Evolutionary conservation across 805 yeast species (phyloP).

Genomic region (Yarrowia sp.): DNA sequence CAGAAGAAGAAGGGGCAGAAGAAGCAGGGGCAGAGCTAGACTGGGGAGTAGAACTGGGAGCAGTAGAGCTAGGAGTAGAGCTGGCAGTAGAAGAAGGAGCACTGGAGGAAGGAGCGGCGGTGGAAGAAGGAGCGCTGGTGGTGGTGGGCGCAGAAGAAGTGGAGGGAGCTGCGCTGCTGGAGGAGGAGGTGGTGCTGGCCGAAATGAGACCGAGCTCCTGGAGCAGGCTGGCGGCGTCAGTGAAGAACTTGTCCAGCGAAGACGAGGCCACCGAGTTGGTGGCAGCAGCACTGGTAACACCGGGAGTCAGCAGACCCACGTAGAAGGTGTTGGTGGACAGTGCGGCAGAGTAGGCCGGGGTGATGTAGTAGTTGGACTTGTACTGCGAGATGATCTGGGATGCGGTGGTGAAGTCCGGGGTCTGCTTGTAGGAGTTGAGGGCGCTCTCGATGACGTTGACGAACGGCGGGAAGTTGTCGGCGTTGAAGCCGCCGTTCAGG

Average conservation of each 20-base stretch:
- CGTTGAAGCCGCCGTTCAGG: background rate
- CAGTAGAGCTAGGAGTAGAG: background rate
- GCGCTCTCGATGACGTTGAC: background rate
- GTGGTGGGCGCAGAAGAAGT: background rate
- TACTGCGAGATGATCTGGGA: background rate
- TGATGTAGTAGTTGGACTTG: background rate
- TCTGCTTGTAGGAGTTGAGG: background rate
- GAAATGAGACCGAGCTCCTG: background rate
- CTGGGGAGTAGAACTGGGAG: background rate
- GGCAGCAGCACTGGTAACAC: background rate
- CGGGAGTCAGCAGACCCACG: constrained; percentile 10
- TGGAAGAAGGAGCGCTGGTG: background rate
- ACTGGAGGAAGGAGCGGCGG: background rate
- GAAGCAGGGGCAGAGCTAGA: background rate
- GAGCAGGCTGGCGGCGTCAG: background rate
- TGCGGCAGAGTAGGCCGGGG: background rate
- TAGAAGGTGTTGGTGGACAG: constrained; percentile 1
- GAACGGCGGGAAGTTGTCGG: background rate
- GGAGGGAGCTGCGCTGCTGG: background rate
- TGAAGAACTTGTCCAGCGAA: constrained; percentile 2
- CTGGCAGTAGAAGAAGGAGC: background rate
- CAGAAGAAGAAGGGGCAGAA: background rate
- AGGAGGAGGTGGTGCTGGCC: background rate
- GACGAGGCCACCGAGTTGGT: constrained; percentile 7
- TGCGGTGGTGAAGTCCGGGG: background rate